A percentile compares a stretch with the other conserved stretches of the same genome.
Evolutionary conservation across 2,329 filamentous ascomycete species (phyloP).

Genomic region (Colletotrichum theobromicola): DNA sequence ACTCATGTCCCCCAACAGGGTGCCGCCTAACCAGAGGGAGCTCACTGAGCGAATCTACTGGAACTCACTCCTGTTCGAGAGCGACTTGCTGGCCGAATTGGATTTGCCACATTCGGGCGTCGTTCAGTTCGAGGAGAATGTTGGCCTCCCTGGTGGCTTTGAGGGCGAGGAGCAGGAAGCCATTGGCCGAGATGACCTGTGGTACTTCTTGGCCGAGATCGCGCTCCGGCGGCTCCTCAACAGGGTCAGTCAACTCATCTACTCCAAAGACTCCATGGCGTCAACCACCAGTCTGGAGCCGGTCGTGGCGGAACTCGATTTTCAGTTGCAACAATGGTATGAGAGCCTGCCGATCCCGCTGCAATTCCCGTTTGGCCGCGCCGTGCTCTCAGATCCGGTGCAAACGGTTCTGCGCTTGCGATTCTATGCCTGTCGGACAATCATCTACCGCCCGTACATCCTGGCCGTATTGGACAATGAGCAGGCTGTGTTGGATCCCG

Average conservation of each 20-base stretch:
- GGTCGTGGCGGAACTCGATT: slow-evolving; percentile 80
- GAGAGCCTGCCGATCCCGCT: slow-evolving; percentile 76
- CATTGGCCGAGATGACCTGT: slow-evolving; percentile 77
- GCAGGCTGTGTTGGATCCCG: slow-evolving; percentile 71
- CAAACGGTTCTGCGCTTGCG: slow-evolving; percentile 80
- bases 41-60: slow-evolving; percentile 81
- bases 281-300: slow-evolving; percentile 78
- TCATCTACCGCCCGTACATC: slow-evolving; percentile 86
- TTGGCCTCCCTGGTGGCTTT: slow-evolving; percentile 79
- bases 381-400: slow-evolving; percentile 72
- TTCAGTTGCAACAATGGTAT: slow-evolving; percentile 85
- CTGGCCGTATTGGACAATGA: slow-evolving; percentile 81
- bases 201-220: slow-evolving; percentile 88
- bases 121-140: slow-evolving; percentile 80
- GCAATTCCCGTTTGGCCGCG: slow-evolving; percentile 76
- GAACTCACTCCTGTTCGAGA: slow-evolving; percentile 83
- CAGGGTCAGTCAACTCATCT: slow-evolving; percentile 79
- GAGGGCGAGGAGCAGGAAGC: slow-evolving; percentile 70
- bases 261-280: slow-evolving; percentile 74
- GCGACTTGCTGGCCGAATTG: slow-evolving; percentile 78
- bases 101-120: slow-evolving; percentile 85
- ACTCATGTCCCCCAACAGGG: slow-evolving; percentile 73
- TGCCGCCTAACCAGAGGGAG: slow-evolving; percentile 74
- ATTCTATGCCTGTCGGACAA: slow-evolving; percentile 85
- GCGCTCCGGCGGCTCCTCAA: slow-evolving; percentile 79